Evolutionary conservation across 352 stramenopile genomes (phyloP).

Genomic region (Phytophthora sansomeana): DNA sequence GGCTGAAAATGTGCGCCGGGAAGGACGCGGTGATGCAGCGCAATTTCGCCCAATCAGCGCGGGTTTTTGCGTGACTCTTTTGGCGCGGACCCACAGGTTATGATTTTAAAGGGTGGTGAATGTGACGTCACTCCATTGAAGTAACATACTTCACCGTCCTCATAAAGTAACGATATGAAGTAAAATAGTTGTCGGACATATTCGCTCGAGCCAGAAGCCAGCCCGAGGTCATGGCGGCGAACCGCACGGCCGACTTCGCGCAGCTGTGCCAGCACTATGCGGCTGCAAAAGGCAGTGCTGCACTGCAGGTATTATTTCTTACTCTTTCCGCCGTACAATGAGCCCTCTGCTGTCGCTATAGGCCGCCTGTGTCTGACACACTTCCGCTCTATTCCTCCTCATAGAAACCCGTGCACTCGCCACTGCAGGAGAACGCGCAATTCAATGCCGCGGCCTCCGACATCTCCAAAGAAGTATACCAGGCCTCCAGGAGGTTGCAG

Average conservation of each 20-base stretch:
- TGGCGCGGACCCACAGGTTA: too few species aligned
- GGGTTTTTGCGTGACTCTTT: too few species aligned
- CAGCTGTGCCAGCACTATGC: slow-evolving; percentile 67
- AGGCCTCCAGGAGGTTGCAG: slow-evolving; percentile 83
- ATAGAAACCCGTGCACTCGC: slow-evolving; percentile 54
- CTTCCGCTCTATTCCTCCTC: not conserved
- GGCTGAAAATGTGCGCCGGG: too few species aligned
- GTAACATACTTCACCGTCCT: not conserved
- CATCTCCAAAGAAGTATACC: slow-evolving; percentile 85
- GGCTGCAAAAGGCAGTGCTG: slow-evolving; percentile 38
- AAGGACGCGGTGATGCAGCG: too few species aligned
- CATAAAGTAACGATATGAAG: not conserved
- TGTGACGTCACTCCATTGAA: too few species aligned
- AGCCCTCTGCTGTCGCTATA: not conserved
- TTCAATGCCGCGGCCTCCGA: slow-evolving; percentile 85
- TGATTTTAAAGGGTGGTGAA: too few species aligned
- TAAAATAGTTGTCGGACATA: not conserved
- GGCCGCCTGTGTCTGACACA: slow-evolving; percentile 10
- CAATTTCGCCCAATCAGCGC: too few species aligned
- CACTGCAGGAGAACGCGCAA: slow-evolving; percentile 76
- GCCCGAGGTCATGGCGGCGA: slow-evolving; percentile 56
- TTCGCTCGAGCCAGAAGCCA: slow-evolving; percentile 6
- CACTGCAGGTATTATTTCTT: slow-evolving; percentile 32
- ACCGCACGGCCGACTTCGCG: slow-evolving; percentile 77
- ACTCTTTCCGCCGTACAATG: not conserved